Percentiles rank a stretch among this genome's conserved stretches.
Conservation (phyloP, 2,329 filamentous ascomycete species). For the Colletotrichum sp. region DNA sequence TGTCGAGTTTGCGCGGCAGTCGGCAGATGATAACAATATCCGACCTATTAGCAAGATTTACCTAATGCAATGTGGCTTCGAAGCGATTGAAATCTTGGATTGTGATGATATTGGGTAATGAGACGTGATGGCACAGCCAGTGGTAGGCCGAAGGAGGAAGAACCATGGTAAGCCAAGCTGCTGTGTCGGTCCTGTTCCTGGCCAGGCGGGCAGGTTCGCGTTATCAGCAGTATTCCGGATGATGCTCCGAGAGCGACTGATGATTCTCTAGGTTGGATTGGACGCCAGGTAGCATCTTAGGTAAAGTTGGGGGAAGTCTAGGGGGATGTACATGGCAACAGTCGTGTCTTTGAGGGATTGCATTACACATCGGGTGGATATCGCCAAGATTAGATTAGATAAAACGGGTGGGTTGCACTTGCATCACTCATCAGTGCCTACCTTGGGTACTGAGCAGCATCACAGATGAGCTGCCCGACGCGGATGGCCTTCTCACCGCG, state of each 20-base stretch:
- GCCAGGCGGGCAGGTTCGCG: background rate
- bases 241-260: background rate
- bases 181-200: background rate
- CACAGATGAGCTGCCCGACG: background rate
- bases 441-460: background rate
- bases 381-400: slow-evolving; percentile 18
- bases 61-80: slow-evolving; percentile 4
- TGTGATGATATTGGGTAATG: background rate
- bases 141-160: background rate
- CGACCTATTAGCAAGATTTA: slow-evolving; percentile 11
- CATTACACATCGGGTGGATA: slow-evolving; percentile 10
- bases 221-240: background rate
- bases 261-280: background rate
- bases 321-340: background rate
- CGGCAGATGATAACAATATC: background rate
- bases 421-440: background rate
- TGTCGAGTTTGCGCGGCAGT: background rate
- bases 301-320: background rate
- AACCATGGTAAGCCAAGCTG: background rate
- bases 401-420: background rate
- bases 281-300: background rate
- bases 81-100: background rate
- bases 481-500: background rate
- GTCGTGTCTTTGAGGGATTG: background rate
- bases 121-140: background rate